Evolutionary conservation across 257 asterid genomes (phyloP).

Genomic region (Ilex asprella): DNA sequence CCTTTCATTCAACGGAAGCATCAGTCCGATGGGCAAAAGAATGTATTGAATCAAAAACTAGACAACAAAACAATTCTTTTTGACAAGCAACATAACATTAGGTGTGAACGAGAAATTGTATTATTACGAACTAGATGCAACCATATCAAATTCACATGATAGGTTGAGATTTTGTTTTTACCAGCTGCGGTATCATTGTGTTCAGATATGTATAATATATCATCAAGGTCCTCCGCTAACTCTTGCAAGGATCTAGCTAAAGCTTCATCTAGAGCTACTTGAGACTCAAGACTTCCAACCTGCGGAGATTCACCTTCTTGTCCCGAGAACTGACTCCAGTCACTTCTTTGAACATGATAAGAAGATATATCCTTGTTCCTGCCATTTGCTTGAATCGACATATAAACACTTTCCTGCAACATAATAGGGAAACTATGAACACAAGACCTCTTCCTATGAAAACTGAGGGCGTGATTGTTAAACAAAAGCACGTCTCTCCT

Average conservation of each 20-base stretch:
- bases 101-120: neutral
- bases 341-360: slow-evolving; percentile 41
- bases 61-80: neutral
- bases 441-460: neutral
- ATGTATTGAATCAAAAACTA: too few species aligned
- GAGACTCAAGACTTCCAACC: slow-evolving; percentile 35
- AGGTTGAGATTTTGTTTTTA: slow-evolving; percentile 17
- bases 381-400: slow-evolving; percentile 44
- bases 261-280: slow-evolving; percentile 79
- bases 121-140: neutral
- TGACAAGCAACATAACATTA: neutral
- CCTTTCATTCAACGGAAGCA: too few species aligned
- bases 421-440: neutral
- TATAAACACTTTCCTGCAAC: slow-evolving; percentile 70
- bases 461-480: neutral
- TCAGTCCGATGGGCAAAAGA: too few species aligned
- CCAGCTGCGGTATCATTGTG: slow-evolving; percentile 32
- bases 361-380: slow-evolving; percentile 25
- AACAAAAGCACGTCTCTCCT: neutral
- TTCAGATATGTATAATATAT: slow-evolving; percentile 34
- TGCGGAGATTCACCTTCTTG: slow-evolving; percentile 38
- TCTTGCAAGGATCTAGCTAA: slow-evolving; percentile 72
- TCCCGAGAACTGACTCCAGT: slow-evolving; percentile 22
- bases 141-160: neutral
- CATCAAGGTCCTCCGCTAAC: slow-evolving; percentile 57